A percentile compares a stretch with the other conserved stretches of the same genome.
phyloP scores from a whole-genome alignment of 345 rosid genomes.

The Brassica incana region DNA sequence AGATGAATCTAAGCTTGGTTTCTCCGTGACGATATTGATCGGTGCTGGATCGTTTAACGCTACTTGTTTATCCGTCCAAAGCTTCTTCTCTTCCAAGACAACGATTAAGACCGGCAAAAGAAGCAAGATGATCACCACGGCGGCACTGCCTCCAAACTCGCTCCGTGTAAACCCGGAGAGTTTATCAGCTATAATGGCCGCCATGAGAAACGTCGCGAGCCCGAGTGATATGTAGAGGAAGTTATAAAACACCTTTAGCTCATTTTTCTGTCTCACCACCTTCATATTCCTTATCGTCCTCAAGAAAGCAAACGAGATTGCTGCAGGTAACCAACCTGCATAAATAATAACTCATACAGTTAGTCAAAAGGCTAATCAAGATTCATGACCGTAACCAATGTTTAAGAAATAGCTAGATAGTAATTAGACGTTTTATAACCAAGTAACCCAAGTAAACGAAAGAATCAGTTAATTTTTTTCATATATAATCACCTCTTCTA shows the following conservation, averaged over 20 bases:
- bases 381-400: neutral
- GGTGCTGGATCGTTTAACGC: conserved; percentile 34
- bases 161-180: conserved; percentile 39
- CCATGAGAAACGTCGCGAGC: conserved; percentile 54
- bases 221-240: conserved; percentile 51
- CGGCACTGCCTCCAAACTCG: conserved; percentile 45
- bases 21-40: conserved; percentile 38
- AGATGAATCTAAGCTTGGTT: neutral
- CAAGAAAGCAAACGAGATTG: conserved; percentile 47
- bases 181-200: conserved; percentile 42
- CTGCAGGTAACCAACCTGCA: conserved; percentile 50
- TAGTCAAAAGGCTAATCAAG: conserved; percentile 1
- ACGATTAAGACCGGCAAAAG: conserved; percentile 47
- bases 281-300: conserved; percentile 46
- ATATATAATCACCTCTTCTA: neutral
- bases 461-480: neutral
- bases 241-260: conserved; percentile 48
- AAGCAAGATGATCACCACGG: conserved; percentile 40
- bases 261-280: conserved; percentile 35
- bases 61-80: conserved; percentile 36
- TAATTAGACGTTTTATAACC: neutral
- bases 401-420: neutral
- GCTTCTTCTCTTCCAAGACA: conserved; percentile 44
- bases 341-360: conserved; percentile 5
- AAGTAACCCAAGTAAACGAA: neutral